phyloP scores from a whole-genome alignment of 2,329 filamentous ascomycete species.

The Periconia sp. region DNA sequence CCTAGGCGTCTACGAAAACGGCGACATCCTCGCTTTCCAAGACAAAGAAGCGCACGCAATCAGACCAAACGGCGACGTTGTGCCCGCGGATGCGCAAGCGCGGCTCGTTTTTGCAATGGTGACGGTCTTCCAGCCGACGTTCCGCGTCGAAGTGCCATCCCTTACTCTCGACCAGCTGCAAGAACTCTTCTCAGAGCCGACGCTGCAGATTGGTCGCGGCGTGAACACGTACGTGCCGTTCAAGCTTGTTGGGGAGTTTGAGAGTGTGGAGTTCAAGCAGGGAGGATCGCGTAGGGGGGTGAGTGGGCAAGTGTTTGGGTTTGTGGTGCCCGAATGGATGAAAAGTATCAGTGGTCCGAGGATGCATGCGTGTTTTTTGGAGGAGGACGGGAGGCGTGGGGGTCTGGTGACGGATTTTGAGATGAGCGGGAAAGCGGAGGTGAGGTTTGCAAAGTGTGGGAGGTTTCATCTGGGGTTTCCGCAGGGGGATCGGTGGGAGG shows the following conservation, averaged over 20 bases:
- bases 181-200: constrained; percentile 19
- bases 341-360: constrained; percentile 43
- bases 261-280: constrained; percentile 30
- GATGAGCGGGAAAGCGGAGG: constrained; percentile 31
- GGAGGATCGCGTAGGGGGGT: constrained; percentile 29
- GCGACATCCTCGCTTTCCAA: constrained; percentile 42
- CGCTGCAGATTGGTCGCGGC: constrained; percentile 20
- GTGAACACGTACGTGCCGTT: constrained; percentile 47
- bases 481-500: constrained; percentile 45
- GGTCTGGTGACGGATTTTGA: constrained; percentile 43
- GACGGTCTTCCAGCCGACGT: constrained; percentile 41
- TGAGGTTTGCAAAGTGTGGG: constrained; percentile 46
- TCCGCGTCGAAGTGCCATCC: constrained; percentile 20
- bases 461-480: constrained; percentile 48
- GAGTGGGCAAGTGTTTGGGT: constrained; percentile 45
- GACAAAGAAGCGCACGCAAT: constrained; percentile 39
- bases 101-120: constrained; percentile 46
- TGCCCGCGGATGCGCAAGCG: constrained; percentile 34
- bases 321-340: constrained; percentile 44
- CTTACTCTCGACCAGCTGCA: background rate
- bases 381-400: constrained; percentile 31
- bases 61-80: constrained; percentile 30
- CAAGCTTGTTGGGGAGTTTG: constrained; percentile 39
- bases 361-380: constrained; percentile 32
- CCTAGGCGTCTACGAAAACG: constrained; percentile 46